These are phyloP conservation scores for Bassia scoparia DNA, from an alignment of 148 eudicot species.

Conservation along the genomic window DNA sequence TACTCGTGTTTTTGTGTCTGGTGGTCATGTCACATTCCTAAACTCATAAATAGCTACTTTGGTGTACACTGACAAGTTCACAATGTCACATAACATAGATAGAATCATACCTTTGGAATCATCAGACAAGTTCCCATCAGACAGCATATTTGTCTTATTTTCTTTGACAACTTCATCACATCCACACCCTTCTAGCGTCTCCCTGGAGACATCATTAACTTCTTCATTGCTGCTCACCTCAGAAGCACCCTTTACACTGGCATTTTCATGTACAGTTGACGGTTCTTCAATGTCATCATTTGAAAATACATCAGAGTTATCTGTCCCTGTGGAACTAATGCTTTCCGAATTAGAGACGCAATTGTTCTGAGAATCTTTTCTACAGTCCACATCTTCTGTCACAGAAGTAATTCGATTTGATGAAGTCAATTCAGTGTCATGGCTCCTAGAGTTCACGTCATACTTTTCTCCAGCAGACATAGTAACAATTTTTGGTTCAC, in stretches of 20 bases:
- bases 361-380: constrained; percentile 13
- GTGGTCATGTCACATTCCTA: background rate
- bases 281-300: constrained; percentile 11
- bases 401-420: constrained; percentile 14
- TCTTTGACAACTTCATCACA: constrained; percentile 7
- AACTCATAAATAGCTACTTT: background rate
- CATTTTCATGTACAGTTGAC: constrained; percentile 10
- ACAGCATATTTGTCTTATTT: constrained; percentile 22
- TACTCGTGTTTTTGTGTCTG: no score
- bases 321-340: constrained; percentile 2
- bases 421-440: constrained; percentile 16
- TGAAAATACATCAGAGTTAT: constrained; percentile 1
- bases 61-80: background rate
- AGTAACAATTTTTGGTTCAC: constrained; percentile 2
- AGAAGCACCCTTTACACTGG: background rate
- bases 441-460: constrained; percentile 18
- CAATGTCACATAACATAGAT: background rate
- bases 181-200: constrained; percentile 2
- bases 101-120: constrained; percentile 35
- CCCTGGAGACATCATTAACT: constrained; percentile 20
- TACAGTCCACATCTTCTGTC: constrained; percentile 12
- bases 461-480: constrained; percentile 8
- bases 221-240: constrained; percentile 15
- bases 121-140: constrained; percentile 17
- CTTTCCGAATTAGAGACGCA: constrained; percentile 9